phyloP scores from a whole-genome alignment of 202 grass and related monocot genomes.

The Eragrostis tef region DNA sequence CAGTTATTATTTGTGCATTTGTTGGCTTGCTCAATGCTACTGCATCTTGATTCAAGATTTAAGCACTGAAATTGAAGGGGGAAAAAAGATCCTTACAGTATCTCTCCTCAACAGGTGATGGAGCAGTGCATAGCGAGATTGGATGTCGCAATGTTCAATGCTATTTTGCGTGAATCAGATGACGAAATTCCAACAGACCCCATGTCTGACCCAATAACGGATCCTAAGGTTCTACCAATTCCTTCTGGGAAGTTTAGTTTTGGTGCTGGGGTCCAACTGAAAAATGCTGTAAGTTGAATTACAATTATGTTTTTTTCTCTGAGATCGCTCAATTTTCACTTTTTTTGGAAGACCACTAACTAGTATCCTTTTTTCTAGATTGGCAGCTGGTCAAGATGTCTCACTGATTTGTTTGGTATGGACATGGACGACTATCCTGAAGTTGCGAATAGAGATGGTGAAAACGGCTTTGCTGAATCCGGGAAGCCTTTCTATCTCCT shows the following conservation, averaged over 20 bases:
- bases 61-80: neutral
- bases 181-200: conserved; percentile 90
- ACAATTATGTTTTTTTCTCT: conserved; percentile 26
- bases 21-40: conserved; percentile 7
- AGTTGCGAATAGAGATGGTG: conserved; percentile 50
- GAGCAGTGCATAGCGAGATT: conserved; percentile 85
- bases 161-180: conserved; percentile 86
- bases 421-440: conserved; percentile 71
- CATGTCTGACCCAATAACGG: conserved; percentile 78
- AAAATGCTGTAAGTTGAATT: conserved; percentile 79
- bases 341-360: conserved; percentile 2
- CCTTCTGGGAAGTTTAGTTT: conserved; percentile 83
- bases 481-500: conserved; percentile 69
- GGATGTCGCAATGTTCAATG: conserved; percentile 98
- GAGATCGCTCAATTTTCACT: conserved; percentile 25
- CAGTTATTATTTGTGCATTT: conserved; percentile 3
- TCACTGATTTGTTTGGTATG: conserved; percentile 79
- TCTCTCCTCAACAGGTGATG: conserved; percentile 70
- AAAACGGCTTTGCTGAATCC: conserved; percentile 50
- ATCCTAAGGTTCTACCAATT: conserved; percentile 89
- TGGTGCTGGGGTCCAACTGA: conserved; percentile 88
- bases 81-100: conserved; percentile 4
- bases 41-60: conserved; percentile 28
- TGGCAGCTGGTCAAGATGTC: conserved; percentile 87
- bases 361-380: conserved; percentile 62